These are phyloP conservation scores for Crucibulum laeve DNA, from an alignment of 768 basidiomycete species.

Conservation along the genomic window DNA sequence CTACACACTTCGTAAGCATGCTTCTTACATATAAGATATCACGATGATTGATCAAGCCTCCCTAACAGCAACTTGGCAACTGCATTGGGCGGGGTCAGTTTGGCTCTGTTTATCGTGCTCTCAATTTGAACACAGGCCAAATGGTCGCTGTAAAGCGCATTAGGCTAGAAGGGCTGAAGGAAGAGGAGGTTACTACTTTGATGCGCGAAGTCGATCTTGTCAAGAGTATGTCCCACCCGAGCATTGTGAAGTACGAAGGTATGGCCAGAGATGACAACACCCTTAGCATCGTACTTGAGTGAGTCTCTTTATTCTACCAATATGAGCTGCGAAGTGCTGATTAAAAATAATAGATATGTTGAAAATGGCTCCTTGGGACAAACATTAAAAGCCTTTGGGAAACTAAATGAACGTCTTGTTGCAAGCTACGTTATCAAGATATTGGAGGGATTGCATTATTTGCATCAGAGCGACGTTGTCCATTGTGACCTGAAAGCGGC, in stretches of 20 bases:
- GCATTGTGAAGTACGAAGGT: constrained; percentile 97
- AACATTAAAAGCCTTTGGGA: constrained; percentile 90
- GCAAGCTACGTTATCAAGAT: constrained; percentile 95
- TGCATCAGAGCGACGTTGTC: constrained; percentile 86
- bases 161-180: constrained; percentile 82
- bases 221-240: constrained; percentile 87
- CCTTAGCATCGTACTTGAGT: constrained; percentile 94
- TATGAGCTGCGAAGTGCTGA: constrained; percentile 10
- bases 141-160: constrained; percentile 99
- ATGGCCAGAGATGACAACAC: constrained; percentile 88
- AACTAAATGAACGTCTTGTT: constrained; percentile 87
- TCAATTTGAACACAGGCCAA: constrained; percentile 91
- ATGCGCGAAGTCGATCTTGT: constrained; percentile 95
- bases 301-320: constrained; percentile 27
- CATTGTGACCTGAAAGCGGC: constrained; percentile 99
- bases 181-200: constrained; percentile 84
- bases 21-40: constrained; percentile 11
- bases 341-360: constrained; percentile 60
- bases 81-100: constrained; percentile 97
- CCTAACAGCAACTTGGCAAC: constrained; percentile 86
- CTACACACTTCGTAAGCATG: constrained; percentile 83
- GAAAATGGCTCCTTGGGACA: constrained; percentile 96
- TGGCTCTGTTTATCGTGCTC: constrained; percentile 90
- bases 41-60: background rate
- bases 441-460: constrained; percentile 90